Evolutionary conservation across 257 asterid genomes (phyloP).

Genomic region (Orobanche coerulescens): DNA sequence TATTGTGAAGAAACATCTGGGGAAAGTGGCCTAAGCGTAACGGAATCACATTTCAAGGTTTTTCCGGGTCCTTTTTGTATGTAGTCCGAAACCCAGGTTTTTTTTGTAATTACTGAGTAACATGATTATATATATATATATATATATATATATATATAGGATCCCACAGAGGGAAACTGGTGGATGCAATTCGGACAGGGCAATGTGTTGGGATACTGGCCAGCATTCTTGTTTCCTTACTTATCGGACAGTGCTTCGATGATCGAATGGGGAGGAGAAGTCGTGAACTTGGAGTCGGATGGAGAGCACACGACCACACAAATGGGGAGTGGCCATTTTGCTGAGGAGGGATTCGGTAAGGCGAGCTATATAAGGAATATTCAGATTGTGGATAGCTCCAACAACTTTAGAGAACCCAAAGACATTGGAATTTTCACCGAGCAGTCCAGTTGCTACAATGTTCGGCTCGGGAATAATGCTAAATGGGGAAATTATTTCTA

Average conservation of each 20-base stretch:
- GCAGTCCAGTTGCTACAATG: conserved; percentile 54
- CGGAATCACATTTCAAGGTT: no score
- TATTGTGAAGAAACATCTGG: no score
- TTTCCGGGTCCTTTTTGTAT: no score
- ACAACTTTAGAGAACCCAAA: conserved; percentile 60
- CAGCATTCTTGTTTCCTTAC: conserved; percentile 47
- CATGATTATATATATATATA: conserved; percentile 7
- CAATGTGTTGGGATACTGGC: conserved; percentile 74
- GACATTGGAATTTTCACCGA: conserved; percentile 49
- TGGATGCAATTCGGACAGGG: conserved; percentile 78
- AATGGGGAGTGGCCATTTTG: conserved; percentile 91
- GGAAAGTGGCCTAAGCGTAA: no score
- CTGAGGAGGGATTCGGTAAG: conserved; percentile 68
- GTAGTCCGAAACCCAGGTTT: no score
- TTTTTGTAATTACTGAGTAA: no score
- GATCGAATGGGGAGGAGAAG: conserved; percentile 95
- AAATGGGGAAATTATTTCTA: conserved; percentile 71
- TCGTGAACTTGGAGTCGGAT: conserved; percentile 62
- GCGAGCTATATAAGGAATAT: conserved; percentile 70
- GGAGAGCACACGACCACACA: conserved; percentile 79
- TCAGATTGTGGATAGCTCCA: conserved; percentile 59
- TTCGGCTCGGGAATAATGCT: conserved; percentile 45
- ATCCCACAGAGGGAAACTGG: conserved; percentile 71
- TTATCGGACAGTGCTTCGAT: conserved; percentile 57
- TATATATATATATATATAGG: conserved; percentile 29